Percentiles rank a stretch among this genome's conserved stretches.
Evolutionary conservation across 2,329 filamentous ascomycete species (phyloP).

Genomic region (Pseudocercospora cruenta): DNA sequence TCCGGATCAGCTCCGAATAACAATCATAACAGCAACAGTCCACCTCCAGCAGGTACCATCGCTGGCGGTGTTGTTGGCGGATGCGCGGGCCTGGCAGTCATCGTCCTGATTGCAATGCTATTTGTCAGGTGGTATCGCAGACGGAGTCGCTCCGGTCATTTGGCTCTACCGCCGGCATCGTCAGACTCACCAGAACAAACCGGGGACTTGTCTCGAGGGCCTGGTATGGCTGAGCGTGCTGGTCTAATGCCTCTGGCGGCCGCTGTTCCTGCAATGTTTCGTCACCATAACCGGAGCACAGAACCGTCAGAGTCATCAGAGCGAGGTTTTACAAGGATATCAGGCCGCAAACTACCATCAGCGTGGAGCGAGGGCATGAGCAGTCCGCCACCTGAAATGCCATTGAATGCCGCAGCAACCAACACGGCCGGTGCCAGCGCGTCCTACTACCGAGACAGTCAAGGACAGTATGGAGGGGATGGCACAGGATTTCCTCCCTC

Average conservation of each 20-base stretch:
- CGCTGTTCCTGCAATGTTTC: slow-evolving; percentile 43
- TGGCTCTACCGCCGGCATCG: slow-evolving; percentile 32
- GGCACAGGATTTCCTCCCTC: slow-evolving; percentile 27
- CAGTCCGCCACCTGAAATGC: slow-evolving; percentile 32
- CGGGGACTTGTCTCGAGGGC: slow-evolving; percentile 23
- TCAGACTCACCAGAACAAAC: slow-evolving; percentile 19
- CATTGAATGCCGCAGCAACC: slow-evolving; percentile 20
- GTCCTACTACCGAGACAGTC: slow-evolving; percentile 52
- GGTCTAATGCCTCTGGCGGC: slow-evolving; percentile 42
- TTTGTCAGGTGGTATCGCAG: slow-evolving; percentile 57
- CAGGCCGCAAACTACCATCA: slow-evolving; percentile 54
- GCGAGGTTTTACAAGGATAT: slow-evolving; percentile 52
- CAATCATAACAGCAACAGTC: slow-evolving; percentile 18
- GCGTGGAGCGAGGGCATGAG: slow-evolving; percentile 54
- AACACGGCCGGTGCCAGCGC: slow-evolving; percentile 34
- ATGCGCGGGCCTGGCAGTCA: slow-evolving; percentile 59
- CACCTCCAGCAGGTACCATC: slow-evolving; percentile 55
- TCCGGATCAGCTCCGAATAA: slow-evolving; percentile 11
- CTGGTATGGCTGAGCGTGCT: slow-evolving; percentile 47
- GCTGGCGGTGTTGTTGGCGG: slow-evolving; percentile 67
- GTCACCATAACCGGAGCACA: slow-evolving; percentile 38
- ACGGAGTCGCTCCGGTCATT: slow-evolving; percentile 28
- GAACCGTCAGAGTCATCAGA: slow-evolving; percentile 37
- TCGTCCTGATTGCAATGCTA: slow-evolving; percentile 56
- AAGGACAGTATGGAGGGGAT: slow-evolving; percentile 46